Percentiles rank a stretch among this genome's conserved stretches.
Conservation (phyloP, 2,329 filamentous ascomycete genomes). For the Fusarium humuli region DNA sequence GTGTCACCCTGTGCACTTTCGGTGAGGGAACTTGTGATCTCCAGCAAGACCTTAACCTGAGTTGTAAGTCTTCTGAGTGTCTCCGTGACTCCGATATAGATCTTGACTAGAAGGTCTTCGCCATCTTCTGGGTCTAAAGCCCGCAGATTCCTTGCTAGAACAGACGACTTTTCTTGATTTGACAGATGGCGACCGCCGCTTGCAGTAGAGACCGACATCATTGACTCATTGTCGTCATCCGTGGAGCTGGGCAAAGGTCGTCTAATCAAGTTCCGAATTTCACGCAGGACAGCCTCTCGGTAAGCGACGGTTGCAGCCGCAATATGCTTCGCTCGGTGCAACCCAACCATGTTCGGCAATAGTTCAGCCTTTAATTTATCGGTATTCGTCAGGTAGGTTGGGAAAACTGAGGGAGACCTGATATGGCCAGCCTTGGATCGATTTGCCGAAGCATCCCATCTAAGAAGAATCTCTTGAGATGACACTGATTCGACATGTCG, state of each 20-base stretch:
- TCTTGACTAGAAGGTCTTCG: slow-evolving; percentile 81
- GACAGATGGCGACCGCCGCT: slow-evolving; percentile 74
- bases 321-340: slow-evolving; percentile 85
- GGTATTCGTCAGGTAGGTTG: slow-evolving; percentile 81
- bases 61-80: slow-evolving; percentile 85
- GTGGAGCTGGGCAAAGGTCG: slow-evolving; percentile 89
- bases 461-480: slow-evolving; percentile 77
- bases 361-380: slow-evolving; percentile 78
- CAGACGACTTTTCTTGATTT: slow-evolving; percentile 89
- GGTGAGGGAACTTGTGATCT: slow-evolving; percentile 84
- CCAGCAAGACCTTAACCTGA: slow-evolving; percentile 93
- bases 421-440: slow-evolving; percentile 75
- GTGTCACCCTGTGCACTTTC: slow-evolving; percentile 55
- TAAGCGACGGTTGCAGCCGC: slow-evolving; percentile 85
- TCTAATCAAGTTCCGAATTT: slow-evolving; percentile 87
- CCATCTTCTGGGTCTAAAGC: slow-evolving; percentile 86
- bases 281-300: slow-evolving; percentile 83
- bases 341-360: slow-evolving; percentile 76
- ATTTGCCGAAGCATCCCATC: slow-evolving; percentile 84
- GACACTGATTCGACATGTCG: slow-evolving; percentile 82
- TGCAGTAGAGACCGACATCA: slow-evolving; percentile 85
- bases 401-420: slow-evolving; percentile 75
- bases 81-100: slow-evolving; percentile 91
- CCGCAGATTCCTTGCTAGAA: slow-evolving; percentile 87
- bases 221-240: slow-evolving; percentile 92